Percentiles rank a stretch among this genome's conserved stretches.
Evolutionary conservation across 73 alveolate species (phyloP).

Genomic region (Uronychia binucleata): DNA sequence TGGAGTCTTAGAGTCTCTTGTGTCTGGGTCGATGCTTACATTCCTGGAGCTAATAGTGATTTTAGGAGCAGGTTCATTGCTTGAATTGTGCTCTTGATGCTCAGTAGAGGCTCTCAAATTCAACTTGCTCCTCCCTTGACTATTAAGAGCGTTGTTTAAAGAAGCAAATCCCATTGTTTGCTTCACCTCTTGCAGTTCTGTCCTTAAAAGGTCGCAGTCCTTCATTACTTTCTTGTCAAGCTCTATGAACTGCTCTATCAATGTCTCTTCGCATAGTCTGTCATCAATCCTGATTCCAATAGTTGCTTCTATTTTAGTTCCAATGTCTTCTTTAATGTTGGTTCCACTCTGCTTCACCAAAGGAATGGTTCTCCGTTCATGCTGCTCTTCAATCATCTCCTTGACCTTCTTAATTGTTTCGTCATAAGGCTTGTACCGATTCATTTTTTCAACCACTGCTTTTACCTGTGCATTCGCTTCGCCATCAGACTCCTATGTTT

Average conservation of each 20-base stretch:
- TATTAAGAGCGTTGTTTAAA: background rate
- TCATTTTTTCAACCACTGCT: background rate
- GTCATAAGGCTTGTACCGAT: background rate
- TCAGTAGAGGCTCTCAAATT: no score
- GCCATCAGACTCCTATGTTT: background rate
- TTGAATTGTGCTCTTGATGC: no score
- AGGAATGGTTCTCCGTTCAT: background rate
- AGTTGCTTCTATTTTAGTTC: background rate
- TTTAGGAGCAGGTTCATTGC: no score
- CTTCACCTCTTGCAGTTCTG: background rate
- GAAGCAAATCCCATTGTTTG: background rate
- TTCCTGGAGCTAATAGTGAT: no score
- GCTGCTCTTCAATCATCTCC: background rate
- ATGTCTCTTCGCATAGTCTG: slow-evolving; percentile 1
- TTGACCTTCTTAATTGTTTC: no score
- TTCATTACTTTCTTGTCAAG: background rate
- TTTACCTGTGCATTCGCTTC: background rate
- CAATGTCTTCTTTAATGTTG: background rate
- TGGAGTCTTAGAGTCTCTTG: no score
- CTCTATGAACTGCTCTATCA: background rate
- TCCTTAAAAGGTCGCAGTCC: background rate
- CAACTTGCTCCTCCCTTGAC: no score
- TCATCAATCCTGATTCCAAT: background rate
- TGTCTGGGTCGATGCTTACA: no score
- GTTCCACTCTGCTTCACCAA: background rate